Conservation (phyloP, 805 yeast genomes). For the Metschnikowia similis region DNA sequence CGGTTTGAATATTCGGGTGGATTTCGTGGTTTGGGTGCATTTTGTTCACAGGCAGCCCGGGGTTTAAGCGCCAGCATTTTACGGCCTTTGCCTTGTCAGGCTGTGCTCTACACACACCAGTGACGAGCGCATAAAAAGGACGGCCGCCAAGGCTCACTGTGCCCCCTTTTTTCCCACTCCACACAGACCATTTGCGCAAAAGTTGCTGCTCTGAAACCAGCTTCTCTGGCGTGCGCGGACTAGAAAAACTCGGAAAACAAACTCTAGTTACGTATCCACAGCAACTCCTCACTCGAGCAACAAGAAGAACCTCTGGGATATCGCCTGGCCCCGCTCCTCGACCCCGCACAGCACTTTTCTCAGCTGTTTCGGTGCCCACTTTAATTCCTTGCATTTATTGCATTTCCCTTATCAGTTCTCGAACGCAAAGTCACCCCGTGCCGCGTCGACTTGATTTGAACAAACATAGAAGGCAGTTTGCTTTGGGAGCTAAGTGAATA, state of each 20-base stretch:
- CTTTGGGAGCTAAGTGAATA: background rate
- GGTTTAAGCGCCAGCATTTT: background rate
- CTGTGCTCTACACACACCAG: background rate
- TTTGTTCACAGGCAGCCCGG: background rate
- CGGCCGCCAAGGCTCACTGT: background rate
- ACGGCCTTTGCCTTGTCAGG: background rate
- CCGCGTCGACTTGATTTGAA: background rate
- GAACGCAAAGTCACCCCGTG: background rate
- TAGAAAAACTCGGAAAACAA: conserved; percentile 4
- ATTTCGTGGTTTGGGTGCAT: too few relatives aligned
- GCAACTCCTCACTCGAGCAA: background rate
- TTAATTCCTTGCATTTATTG: background rate
- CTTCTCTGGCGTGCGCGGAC: conserved; percentile 7
- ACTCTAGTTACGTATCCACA: background rate
- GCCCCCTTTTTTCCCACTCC: background rate
- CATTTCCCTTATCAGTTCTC: background rate
- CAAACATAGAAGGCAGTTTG: background rate
- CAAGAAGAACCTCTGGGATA: conserved; percentile 1
- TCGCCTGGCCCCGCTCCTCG: background rate
- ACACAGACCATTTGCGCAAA: background rate
- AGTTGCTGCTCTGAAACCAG: conserved; percentile 4
- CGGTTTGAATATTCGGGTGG: too few relatives aligned
- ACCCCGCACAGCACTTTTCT: background rate
- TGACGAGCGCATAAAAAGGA: conserved; percentile 1
- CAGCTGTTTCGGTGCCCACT: background rate